A percentile compares a stretch with the other conserved stretches of the same genome.
phyloP scores from a whole-genome alignment of 2,329 filamentous ascomycete genomes.

The Neurospora crassa region DNA sequence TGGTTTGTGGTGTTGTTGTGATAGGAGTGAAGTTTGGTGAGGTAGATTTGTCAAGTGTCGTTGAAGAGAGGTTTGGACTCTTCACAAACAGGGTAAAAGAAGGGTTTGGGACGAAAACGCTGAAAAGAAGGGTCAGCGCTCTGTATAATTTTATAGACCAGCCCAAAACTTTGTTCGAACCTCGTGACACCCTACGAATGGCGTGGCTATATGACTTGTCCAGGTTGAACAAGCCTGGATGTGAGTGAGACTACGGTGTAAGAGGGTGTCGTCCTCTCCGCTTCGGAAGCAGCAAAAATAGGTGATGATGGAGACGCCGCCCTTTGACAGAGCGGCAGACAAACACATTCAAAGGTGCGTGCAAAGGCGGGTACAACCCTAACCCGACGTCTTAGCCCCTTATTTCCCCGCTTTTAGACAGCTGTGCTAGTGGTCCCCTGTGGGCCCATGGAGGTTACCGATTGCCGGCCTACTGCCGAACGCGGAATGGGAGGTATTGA shows the following conservation, averaged over 20 bases:
- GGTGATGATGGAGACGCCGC: background rate
- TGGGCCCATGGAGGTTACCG: background rate
- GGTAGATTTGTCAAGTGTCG: background rate
- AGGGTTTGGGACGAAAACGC: background rate
- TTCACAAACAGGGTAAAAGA: background rate
- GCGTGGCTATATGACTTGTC: background rate
- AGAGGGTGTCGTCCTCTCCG: background rate
- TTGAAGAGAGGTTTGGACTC: background rate
- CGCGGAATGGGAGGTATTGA: background rate
- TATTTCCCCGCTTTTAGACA: background rate
- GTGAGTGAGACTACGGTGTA: background rate
- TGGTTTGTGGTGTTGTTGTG: background rate
- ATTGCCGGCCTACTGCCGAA: background rate
- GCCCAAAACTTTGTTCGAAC: background rate
- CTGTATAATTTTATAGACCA: background rate
- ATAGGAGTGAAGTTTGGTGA: background rate
- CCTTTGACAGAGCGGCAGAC: background rate
- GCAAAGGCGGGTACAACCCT: background rate
- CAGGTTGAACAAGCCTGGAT: background rate
- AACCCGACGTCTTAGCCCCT: background rate
- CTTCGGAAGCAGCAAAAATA: background rate
- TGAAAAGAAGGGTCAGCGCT: background rate
- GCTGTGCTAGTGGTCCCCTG: background rate
- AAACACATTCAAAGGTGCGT: background rate
- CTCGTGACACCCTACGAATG: background rate